Conservation (phyloP, 768 basidiomycete species). For the Leccinum truebloodii region DNA sequence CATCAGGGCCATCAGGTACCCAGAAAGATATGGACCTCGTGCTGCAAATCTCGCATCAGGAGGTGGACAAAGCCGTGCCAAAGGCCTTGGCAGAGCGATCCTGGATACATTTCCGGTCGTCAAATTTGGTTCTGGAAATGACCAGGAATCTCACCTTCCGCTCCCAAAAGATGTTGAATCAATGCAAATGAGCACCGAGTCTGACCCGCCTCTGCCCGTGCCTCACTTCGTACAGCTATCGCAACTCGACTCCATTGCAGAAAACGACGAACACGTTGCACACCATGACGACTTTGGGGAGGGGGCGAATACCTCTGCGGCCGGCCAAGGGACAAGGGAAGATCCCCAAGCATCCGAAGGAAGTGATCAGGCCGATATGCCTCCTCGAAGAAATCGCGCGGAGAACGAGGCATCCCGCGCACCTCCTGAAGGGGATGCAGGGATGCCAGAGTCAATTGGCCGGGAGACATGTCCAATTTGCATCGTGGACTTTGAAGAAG, state of each 20-base stretch:
- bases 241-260: constrained; percentile 4
- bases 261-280: neutral
- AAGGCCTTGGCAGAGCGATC: constrained; percentile 90
- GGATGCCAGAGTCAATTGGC: constrained; percentile 67
- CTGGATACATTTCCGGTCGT: constrained; percentile 95
- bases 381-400: neutral
- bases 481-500: constrained; percentile 90
- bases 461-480: constrained; percentile 94
- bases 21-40: constrained; percentile 89
- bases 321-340: neutral
- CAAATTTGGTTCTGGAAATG: constrained; percentile 60
- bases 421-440: constrained; percentile 35
- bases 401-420: neutral
- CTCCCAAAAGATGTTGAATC: constrained; percentile 37
- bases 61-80: constrained; percentile 64
- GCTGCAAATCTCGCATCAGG: constrained; percentile 31
- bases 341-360: constrained; percentile 7
- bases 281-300: neutral
- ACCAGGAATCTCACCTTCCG: constrained; percentile 11
- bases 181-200: neutral
- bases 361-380: constrained; percentile 6
- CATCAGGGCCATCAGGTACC: constrained; percentile 82
- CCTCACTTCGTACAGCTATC: constrained; percentile 14
- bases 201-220: neutral
- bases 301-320: neutral